Evolutionary conservation across 2,329 filamentous ascomycete species (phyloP), one percentile per base, ranked within the genome.

Genomic region (Neodidymelliopsis sp.): DNA sequence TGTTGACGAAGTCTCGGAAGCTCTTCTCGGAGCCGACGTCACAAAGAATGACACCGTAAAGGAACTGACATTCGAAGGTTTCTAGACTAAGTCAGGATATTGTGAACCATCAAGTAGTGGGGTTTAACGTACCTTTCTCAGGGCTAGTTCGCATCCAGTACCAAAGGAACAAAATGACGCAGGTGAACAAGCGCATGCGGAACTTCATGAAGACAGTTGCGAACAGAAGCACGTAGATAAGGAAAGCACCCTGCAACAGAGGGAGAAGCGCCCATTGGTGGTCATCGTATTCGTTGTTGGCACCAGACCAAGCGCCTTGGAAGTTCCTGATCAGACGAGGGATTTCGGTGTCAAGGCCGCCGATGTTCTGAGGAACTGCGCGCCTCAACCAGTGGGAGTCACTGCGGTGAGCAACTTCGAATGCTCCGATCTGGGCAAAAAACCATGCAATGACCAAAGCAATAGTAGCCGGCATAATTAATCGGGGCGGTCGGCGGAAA

Each of bases 261-360:
- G 77, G 78, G 20, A 79, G 65, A 59, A 82, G 73, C 3, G 80
- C 79, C 80, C 80, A 83, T 58, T 82, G 80, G 51, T 82, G 79
- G 46, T 80, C 75, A 58, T 83, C 80, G 44, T 80, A 81, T 7
- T 75, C 70, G 66, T 80, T 81, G 58, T 76, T 77, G 1, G 75
- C 75, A 41, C 73, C 77, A 10, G 78, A 80, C 80, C 80, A 83
- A 9, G 75, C 77, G 8, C 67, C 72, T 18, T 79, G 67, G 54
- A 80, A 78, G 52, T 76, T 76, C 49, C 63, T 60, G 43, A 79
- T 74, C 25, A 82, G 62, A 13, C 77, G 68, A 22, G 67, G 54
- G 6, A 81, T 56, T 54, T 81, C 80, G 11, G 73, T 67, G 38
- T 66, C 67, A n/a, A 81, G 70, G 4, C 74, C 70, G 18, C 75